Conservation (phyloP, 2,329 filamentous ascomycete species). For the Fonsecaea multimorphosa region DNA sequence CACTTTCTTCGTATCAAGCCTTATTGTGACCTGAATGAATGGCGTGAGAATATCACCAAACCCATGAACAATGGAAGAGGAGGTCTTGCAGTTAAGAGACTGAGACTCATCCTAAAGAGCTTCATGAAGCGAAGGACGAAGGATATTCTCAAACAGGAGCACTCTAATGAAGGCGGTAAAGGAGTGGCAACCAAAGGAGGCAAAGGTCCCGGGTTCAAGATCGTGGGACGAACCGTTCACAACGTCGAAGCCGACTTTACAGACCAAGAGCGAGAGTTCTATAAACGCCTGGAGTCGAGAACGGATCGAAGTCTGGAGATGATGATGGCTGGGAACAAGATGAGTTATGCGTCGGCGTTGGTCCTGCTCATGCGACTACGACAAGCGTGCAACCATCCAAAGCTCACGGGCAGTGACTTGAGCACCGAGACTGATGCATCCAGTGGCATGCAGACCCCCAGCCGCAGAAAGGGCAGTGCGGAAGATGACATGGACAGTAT, state of each 20-base stretch:
- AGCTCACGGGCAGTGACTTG: conserved; percentile 82
- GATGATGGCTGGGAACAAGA: conserved; percentile 80
- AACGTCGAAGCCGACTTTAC: conserved; percentile 79
- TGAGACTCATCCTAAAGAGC: conserved; percentile 83
- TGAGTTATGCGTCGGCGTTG: conserved; percentile 92
- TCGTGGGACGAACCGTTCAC: conserved; percentile 88
- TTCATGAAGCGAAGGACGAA: conserved; percentile 99
- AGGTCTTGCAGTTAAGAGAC: conserved; percentile 81
- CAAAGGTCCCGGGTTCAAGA: conserved; percentile 75
- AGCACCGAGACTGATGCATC: conserved; percentile 87
- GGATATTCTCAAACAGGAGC: conserved; percentile 88
- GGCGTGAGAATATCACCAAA: conserved; percentile 88
- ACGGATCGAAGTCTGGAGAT: conserved; percentile 85
- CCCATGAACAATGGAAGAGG: conserved; percentile 91
- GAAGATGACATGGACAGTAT: conserved; percentile 78
- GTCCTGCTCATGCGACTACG: conserved; percentile 87
- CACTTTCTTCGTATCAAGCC: conserved; percentile 91
- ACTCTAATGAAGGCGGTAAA: conserved; percentile 66
- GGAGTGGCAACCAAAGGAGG: conserved; percentile 54
- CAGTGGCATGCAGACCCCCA: conserved; percentile 58
- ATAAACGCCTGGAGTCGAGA: conserved; percentile 79
- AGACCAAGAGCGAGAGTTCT: conserved; percentile 81
- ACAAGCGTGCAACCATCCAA: conserved; percentile 93
- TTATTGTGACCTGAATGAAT: conserved; percentile 82
- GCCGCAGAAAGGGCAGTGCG: conserved; percentile 53